Conservation (phyloP, 352 stramenopile species). For the Thalassiosira ordinaria region DNA sequence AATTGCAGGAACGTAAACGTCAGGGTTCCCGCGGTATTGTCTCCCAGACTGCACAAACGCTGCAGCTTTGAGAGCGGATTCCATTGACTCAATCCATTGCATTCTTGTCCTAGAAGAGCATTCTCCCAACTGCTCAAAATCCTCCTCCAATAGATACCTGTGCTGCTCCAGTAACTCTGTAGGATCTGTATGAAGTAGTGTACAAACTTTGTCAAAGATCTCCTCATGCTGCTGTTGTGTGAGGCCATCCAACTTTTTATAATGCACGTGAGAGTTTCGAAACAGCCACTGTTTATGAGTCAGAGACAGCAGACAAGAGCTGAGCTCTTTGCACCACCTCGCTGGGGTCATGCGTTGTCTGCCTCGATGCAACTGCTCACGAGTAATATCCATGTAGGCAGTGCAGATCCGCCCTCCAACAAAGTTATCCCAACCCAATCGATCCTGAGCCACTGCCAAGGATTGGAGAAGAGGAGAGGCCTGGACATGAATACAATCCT, state of each 20-base stretch:
- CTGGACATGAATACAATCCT: too few relatives aligned
- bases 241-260: constrained; percentile 7
- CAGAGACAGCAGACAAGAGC: too few relatives aligned
- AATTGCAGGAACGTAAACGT: too few relatives aligned
- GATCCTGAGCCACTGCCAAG: neutral
- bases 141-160: neutral
- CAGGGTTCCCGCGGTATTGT: neutral
- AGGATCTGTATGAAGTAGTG: constrained; percentile 1
- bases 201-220: constrained; percentile 3
- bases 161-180: constrained; percentile 3
- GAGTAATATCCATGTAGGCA: neutral
- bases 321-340: too few relatives aligned
- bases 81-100: constrained; percentile 3
- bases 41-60: neutral
- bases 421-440: constrained; percentile 21
- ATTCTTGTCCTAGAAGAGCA: neutral
- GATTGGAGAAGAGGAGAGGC: neutral
- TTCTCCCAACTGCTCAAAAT: constrained; percentile 6
- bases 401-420: neutral
- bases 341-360: too few relatives aligned
- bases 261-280: constrained; percentile 10
- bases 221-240: constrained; percentile 1
- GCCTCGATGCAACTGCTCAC: too few relatives aligned
- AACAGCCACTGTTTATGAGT: constrained; percentile 32
- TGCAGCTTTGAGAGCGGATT: neutral